Evolutionary conservation across 331 rosid species (phyloP).

Genomic region (Spiraea crenata): DNA sequence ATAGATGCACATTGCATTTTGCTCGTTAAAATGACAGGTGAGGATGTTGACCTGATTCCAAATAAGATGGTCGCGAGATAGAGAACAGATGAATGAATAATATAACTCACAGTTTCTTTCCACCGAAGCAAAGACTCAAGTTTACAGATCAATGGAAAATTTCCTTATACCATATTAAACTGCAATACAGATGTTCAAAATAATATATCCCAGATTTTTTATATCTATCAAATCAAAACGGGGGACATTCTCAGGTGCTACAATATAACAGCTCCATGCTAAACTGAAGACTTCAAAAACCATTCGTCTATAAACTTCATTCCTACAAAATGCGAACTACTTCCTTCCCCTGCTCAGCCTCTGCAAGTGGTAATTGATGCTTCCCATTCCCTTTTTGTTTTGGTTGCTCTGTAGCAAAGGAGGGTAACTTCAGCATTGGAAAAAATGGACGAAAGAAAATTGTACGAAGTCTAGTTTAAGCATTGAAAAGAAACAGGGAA

Average conservation of each 20-base stretch:
- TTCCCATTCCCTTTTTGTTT: slow-evolving; percentile 67
- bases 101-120: background rate
- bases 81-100: background rate
- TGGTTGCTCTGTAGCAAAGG: slow-evolving; percentile 48
- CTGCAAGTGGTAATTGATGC: slow-evolving; percentile 81
- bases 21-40: too few relatives aligned
- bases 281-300: slow-evolving; percentile 2
- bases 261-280: background rate
- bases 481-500: background rate
- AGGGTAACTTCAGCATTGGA: background rate
- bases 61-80: background rate
- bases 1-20: too few relatives aligned
- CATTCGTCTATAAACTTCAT: background rate
- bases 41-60: background rate
- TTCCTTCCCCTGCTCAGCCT: slow-evolving; percentile 79
- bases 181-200: slow-evolving; percentile 2
- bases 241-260: background rate
- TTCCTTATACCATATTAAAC: background rate
- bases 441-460: too few relatives aligned
- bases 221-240: background rate
- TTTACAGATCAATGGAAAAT: slow-evolving; percentile 6
- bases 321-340: slow-evolving; percentile 31
- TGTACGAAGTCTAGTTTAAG: background rate
- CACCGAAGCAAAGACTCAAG: background rate
- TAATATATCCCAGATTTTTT: background rate